Conservation (phyloP, 2,329 filamentous ascomycete genomes). For the Scopulariopsis brevicaulis region DNA sequence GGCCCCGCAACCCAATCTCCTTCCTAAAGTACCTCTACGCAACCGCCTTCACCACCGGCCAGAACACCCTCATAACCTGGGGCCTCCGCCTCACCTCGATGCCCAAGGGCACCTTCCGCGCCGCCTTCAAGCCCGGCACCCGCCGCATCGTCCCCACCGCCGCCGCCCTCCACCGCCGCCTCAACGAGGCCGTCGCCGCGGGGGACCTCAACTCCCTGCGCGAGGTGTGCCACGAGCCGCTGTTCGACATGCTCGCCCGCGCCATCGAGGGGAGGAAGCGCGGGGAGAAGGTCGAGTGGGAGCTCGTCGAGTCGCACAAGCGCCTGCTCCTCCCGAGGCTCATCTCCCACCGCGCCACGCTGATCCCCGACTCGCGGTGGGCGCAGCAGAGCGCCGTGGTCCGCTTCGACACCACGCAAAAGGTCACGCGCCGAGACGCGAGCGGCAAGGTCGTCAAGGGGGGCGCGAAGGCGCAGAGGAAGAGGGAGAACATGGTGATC, state of each 20-base stretch:
- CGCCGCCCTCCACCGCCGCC: constrained; percentile 45
- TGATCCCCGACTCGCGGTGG: constrained; percentile 19
- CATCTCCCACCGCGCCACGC: constrained; percentile 37
- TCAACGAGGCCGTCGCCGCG: constrained; percentile 49
- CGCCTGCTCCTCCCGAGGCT: constrained; percentile 31
- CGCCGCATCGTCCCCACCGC: constrained; percentile 38
- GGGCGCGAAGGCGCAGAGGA: constrained; percentile 36
- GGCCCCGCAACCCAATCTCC: constrained; percentile 14
- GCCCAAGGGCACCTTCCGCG: constrained; percentile 26
- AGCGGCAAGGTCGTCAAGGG: constrained; percentile 30
- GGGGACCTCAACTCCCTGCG: constrained; percentile 41
- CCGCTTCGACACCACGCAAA: constrained; percentile 44
- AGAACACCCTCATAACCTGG: constrained; percentile 19
- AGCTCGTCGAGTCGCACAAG: constrained; percentile 38
- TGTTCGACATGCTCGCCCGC: constrained; percentile 37
- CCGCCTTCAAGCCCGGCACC: constrained; percentile 28
- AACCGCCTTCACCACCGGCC: constrained; percentile 14
- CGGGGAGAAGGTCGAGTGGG: constrained; percentile 36
- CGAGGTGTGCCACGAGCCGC: constrained; percentile 39
- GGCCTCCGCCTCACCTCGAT: constrained; percentile 32
- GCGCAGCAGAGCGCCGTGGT: constrained; percentile 45
- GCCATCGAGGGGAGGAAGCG: constrained; percentile 37
- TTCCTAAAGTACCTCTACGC: constrained; percentile 24
- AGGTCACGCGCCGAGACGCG: constrained; percentile 28
- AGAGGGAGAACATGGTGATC: constrained; percentile 55